These are phyloP conservation scores for Firmiana major DNA, from an alignment of 345 rosid genomes.

Conservation along the genomic window DNA sequence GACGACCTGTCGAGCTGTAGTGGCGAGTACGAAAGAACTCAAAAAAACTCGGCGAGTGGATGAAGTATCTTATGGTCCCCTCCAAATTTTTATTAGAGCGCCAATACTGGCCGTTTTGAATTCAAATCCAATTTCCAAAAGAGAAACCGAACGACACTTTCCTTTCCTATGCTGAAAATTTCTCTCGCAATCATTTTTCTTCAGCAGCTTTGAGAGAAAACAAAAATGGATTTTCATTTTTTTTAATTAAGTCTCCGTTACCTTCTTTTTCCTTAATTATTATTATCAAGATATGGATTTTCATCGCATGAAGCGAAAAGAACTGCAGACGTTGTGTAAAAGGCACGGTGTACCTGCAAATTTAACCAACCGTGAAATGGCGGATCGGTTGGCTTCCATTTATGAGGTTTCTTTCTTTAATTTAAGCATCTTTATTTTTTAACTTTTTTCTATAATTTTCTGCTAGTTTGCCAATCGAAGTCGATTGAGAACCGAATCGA, in stretches of 20 bases:
- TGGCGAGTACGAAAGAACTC: background rate
- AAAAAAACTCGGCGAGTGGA: background rate
- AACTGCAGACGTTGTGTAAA: slow-evolving; percentile 57
- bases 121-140: background rate
- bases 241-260: background rate
- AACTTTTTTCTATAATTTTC: background rate
- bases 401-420: slow-evolving; percentile 31
- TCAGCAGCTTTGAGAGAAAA: background rate
- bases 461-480: background rate
- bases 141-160: too few species aligned
- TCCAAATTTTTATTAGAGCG: background rate
- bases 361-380: slow-evolving; percentile 52
- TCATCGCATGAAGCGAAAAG: slow-evolving; percentile 46
- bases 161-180: background rate
- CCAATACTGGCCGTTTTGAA: background rate
- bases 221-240: background rate
- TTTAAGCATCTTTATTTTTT: background rate
- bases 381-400: slow-evolving; percentile 28
- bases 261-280: background rate
- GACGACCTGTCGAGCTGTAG: background rate
- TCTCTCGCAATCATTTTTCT: background rate
- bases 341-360: slow-evolving; percentile 60
- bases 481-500: background rate
- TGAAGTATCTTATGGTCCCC: background rate
- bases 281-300: slow-evolving; percentile 33